A percentile compares a stretch with the other conserved stretches of the same genome.
These are phyloP conservation scores for Citrullus mucosospermus DNA, from an alignment of 306 rosid species.

Conservation along the genomic window DNA sequence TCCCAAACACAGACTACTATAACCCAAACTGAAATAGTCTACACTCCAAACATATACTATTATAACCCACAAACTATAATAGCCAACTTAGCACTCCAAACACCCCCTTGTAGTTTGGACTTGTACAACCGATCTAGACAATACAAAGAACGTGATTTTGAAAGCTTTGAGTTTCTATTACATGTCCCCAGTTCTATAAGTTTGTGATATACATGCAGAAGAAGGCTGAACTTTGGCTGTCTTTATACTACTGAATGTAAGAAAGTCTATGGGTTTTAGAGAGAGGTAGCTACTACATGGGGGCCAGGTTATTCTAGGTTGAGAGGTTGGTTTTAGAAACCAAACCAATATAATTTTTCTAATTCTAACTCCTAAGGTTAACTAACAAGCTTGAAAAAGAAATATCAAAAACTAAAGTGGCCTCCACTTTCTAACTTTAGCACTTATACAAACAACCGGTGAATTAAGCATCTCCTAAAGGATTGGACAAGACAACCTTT, in stretches of 20 bases:
- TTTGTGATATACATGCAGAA: too few relatives aligned
- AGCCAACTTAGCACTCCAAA: too few relatives aligned
- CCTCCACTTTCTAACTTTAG: not conserved
- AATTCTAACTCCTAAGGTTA: not conserved
- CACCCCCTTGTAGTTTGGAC: too few relatives aligned
- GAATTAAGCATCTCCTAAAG: slow-evolving; percentile 1
- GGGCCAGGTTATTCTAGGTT: not conserved
- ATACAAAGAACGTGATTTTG: not conserved
- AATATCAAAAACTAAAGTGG: not conserved
- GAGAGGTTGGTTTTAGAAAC: not conserved
- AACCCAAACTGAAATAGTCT: too few relatives aligned
- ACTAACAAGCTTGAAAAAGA: not conserved
- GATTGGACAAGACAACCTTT: slow-evolving; percentile 44
- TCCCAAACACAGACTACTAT: too few relatives aligned
- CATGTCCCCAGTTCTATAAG: not conserved
- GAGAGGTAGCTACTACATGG: not conserved
- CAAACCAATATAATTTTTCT: not conserved
- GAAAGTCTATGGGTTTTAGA: not conserved
- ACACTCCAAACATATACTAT: too few relatives aligned
- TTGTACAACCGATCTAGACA: not conserved
- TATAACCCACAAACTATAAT: too few relatives aligned
- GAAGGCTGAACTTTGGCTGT: not conserved
- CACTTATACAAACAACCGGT: not conserved
- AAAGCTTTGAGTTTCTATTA: not conserved
- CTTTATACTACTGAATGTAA: not conserved